Base-by-base conservation (phyloP, 2,329 filamentous ascomycete genomes). In the Colletotrichum godetiae region DNA sequence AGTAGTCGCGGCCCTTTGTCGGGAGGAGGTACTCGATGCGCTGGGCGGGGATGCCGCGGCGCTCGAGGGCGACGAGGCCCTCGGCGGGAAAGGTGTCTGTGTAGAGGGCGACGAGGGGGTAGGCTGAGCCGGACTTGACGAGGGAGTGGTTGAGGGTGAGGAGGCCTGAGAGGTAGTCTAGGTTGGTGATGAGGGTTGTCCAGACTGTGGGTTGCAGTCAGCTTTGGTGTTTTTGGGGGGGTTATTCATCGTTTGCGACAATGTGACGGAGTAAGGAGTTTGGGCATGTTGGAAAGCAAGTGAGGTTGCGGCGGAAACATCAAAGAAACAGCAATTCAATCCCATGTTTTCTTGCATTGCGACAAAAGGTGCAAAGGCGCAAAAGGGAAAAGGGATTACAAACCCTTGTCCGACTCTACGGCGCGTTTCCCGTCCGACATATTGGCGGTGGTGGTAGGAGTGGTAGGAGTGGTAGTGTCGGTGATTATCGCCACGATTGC, bases 111-210 rank as follows among this genome's bases (percentile, higher is more conserved):
- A 97, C 86, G 71, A 97, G 90, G 3, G 94, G 94, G 81, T 97
- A 97, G 65, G 88, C 88, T 15, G 93, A 92, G 24, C 85, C 82
- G 69, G 87, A 84, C 76, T 88, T 87, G 78, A 91, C 91, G 77
- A 97, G 90, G 57, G 93, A 94, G 83, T 93, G 90, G 80, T 95
- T 89, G 74, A 98, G 92, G 1, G 94, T 95, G 67, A 97, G 87
- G 63, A 97, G 92, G 59, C 95, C 95, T 6, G 93, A 89, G 74
- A 97, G 91, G 83, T 97, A 97, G 78, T 88, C 88, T 61, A 90
- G 91, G 84, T 97, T 97, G 73, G 95, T 97, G 80, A 98, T 95
- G 76, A 97, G 88, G 12, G 92, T 94, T 33, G 94, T 94, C 94
- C 94, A 98, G 80, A 97, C 94, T 94, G 56, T 15, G 11, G 7